Base-by-base conservation (phyloP, 2,329 filamentous ascomycete genomes). In the Fusarium piperis region DNA sequence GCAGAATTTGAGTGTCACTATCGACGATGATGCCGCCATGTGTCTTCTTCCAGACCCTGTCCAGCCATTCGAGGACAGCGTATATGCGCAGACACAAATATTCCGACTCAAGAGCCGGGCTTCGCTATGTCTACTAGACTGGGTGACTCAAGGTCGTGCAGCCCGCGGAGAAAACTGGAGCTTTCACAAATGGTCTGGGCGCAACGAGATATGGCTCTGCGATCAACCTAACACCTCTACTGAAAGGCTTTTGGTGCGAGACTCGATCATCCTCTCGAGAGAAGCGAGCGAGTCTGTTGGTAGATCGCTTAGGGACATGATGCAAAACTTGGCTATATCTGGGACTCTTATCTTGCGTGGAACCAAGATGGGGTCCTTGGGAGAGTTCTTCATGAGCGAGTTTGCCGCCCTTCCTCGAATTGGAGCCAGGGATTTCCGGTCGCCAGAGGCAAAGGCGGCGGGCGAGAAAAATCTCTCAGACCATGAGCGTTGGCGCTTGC, bases 91-190 rank as follows among this genome's bases (percentile, higher is more conserved):
- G 81, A 87, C 85, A 16, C 96, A 98, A 81, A 87, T 90, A 20
- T 98, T 98, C 81, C 87, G 87, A 36, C 81, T 92, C 57, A 84
- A 84, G 9, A 82, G 84, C 10, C 81, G 78, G 7, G 89, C 85
- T 74, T 90, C 92, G 41, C 82, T 98, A 15, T 97, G 94, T 78
- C 87, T 97, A 3, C 84, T 97, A 51, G 96, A 99, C 81, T 99
- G 96, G 96, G 94, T 98, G 8, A 97, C 91, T 3, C 93, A 95
- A 77, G 96, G 96, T 9, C 90, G 96, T 18, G 89, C 87, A 6
- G 95, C 96, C 6, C 89, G 93, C 52, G 95, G 94, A 26, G 96
- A 99, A 82, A 88, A 94, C 70, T 99, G 96, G 96, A 91, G 91
- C 74, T 91, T 98, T 67, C 84, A 87, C 63, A 88, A 87, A 69